Percentiles rank a stretch among this genome's conserved stretches.
Conservation (phyloP, 2,329 filamentous ascomycete genomes). For the Aspergillus calidoustus region DNA sequence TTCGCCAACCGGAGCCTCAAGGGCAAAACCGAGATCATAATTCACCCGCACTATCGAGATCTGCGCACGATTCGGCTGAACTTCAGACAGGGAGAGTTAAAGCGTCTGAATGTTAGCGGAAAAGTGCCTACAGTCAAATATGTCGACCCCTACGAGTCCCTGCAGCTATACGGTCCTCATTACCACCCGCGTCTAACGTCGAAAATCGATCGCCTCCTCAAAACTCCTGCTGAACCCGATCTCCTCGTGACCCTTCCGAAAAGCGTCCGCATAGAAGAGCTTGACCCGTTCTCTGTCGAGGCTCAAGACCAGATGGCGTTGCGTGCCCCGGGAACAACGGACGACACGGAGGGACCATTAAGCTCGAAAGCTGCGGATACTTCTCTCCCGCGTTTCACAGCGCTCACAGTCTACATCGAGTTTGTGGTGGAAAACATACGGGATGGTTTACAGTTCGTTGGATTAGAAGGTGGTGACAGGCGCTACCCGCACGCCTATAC, state of each 20-base stretch:
- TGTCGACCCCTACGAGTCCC: conserved; percentile 50
- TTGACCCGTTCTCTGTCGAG: conserved; percentile 58
- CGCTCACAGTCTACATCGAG: conserved; percentile 71
- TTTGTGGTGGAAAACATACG: conserved; percentile 76
- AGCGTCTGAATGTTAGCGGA: conserved; percentile 53
- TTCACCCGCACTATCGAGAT: conserved; percentile 66
- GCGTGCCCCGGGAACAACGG: conserved; percentile 43
- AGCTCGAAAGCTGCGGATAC: conserved; percentile 43
- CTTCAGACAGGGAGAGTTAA: conserved; percentile 65
- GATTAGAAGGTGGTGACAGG: conserved; percentile 75
- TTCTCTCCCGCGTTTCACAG: conserved; percentile 56
- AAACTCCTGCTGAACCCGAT: conserved; percentile 59
- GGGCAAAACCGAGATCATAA: conserved; percentile 80
- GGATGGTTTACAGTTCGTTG: conserved; percentile 91
- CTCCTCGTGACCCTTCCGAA: conserved; percentile 64
- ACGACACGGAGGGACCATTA: conserved; percentile 42
- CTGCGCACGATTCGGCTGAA: conserved; percentile 62
- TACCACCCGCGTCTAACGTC: conserved; percentile 79
- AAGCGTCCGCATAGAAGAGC: conserved; percentile 64
- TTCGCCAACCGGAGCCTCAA: conserved; percentile 75
- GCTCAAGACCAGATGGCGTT: conserved; percentile 51
- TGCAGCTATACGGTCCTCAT: conserved; percentile 61
- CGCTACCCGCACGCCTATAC: conserved; percentile 94
- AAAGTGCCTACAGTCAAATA: conserved; percentile 47
- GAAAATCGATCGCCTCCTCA: conserved; percentile 64